Evolutionary conservation across 768 basidiomycete genomes (phyloP).

Genomic region (Mycena floridula): DNA sequence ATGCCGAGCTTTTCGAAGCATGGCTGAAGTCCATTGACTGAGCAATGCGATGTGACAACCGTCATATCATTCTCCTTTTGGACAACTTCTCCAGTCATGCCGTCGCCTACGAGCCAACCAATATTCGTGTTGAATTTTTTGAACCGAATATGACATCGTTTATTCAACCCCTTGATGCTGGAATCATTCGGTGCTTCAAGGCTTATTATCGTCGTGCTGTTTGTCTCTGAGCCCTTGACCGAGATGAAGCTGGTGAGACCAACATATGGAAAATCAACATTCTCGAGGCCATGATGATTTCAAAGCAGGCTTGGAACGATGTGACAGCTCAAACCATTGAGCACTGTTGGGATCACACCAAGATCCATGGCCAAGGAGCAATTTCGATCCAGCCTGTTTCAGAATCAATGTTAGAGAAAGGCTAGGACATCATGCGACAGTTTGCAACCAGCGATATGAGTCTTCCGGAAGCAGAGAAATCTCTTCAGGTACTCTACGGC

Average conservation of each 20-base stretch:
- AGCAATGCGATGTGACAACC: constrained; percentile 5
- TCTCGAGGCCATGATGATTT: constrained; percentile 17
- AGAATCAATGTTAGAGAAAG: not conserved
- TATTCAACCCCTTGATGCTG: constrained; percentile 20
- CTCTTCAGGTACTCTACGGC: constrained; percentile 1
- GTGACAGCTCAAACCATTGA: constrained; percentile 14
- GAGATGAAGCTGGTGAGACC: constrained; percentile 11
- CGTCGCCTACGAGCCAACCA: constrained; percentile 12
- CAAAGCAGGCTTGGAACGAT: constrained; percentile 14
- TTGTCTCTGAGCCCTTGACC: constrained; percentile 6
- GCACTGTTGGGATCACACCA: constrained; percentile 21
- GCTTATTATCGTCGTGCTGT: constrained; percentile 3
- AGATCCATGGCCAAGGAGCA: constrained; percentile 6
- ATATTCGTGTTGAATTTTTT: constrained; percentile 16
- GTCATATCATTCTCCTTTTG: constrained; percentile 11
- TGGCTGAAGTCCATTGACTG: constrained; percentile 11
- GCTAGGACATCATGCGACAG: constrained; percentile 6
- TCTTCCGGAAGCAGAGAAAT: constrained; percentile 4
- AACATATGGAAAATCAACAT: constrained; percentile 19
- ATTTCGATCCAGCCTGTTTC: not conserved
- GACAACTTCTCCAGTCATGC: constrained; percentile 20
- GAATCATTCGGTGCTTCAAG: constrained; percentile 16
- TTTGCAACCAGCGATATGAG: constrained; percentile 5
- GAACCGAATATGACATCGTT: constrained; percentile 19
- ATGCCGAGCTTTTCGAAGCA: constrained; percentile 12